Conservation (phyloP, 805 yeast species). For the Candida manassasensis region DNA sequence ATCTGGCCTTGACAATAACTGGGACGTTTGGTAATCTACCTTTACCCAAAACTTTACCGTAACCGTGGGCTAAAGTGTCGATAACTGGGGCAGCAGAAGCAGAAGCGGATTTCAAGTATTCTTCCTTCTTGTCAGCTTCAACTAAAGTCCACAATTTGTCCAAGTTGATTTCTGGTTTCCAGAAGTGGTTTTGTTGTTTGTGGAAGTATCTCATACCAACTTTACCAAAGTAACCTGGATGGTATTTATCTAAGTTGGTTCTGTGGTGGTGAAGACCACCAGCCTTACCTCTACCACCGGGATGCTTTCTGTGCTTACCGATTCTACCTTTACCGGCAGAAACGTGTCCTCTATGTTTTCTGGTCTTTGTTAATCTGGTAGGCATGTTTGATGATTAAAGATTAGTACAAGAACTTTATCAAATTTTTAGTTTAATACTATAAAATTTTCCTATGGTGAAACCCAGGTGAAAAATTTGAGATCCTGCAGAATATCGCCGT, state of each 20-base stretch:
- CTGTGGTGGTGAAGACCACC: conserved; percentile 99
- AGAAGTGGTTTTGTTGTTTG: conserved; percentile 89
- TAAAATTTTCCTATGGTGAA: conserved; percentile 1
- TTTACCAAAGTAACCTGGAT: conserved; percentile 99
- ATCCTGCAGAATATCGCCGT: not conserved
- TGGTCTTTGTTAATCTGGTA: conserved; percentile 98
- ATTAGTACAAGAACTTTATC: conserved; percentile 1
- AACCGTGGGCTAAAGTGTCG: conserved; percentile 98
- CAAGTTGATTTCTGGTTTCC: conserved; percentile 97
- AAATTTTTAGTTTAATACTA: not conserved
- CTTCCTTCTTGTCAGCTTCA: conserved; percentile 90
- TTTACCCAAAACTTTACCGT: conserved; percentile 99
- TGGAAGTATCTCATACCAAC: conserved; percentile 99
- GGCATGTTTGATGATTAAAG: conserved; percentile 62
- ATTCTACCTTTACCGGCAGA: conserved; percentile 99
- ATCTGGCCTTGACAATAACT: conserved; percentile 99
- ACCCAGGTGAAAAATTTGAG: conserved; percentile 1
- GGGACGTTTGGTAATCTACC: conserved; percentile 98
- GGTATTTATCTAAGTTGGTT: conserved; percentile 99
- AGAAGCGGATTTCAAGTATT: conserved; percentile 79
- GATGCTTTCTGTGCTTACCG: conserved; percentile 99
- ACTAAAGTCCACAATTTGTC: conserved; percentile 98
- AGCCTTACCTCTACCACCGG: conserved; percentile 99
- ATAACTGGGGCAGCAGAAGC: conserved; percentile 95
- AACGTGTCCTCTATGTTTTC: conserved; percentile 99